These are phyloP conservation scores for Euphorbia peplus DNA, from an alignment of 345 rosid species.

Conservation along the genomic window DNA sequence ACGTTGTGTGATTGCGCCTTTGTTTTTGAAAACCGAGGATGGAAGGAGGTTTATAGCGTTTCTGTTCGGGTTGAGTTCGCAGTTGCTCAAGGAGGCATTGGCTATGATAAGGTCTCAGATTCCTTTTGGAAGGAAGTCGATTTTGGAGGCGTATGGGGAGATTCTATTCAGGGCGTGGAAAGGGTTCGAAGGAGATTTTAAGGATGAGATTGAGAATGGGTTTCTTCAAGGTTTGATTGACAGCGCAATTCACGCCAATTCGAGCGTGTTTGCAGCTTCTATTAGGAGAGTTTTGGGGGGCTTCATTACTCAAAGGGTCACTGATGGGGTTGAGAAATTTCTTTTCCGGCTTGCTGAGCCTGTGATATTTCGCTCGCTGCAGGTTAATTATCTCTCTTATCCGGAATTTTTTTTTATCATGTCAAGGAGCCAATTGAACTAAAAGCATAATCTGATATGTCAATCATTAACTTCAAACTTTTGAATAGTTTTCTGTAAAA, in stretches of 20 bases:
- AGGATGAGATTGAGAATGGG: slow-evolving; percentile 66
- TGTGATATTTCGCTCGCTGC: slow-evolving; percentile 79
- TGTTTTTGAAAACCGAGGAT: slow-evolving; percentile 74
- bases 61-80: slow-evolving; percentile 67
- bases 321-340: slow-evolving; percentile 78
- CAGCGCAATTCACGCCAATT: slow-evolving; percentile 63
- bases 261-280: slow-evolving; percentile 51
- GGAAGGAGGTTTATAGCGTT: slow-evolving; percentile 75
- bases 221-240: slow-evolving; percentile 73
- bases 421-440: too few species aligned
- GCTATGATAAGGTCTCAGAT: slow-evolving; percentile 87
- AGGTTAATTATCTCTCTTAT: slow-evolving; percentile 40
- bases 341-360: slow-evolving; percentile 83
- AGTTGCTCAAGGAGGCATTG: slow-evolving; percentile 68
- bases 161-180: slow-evolving; percentile 83
- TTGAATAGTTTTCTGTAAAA: neutral
- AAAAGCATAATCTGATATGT: too few species aligned
- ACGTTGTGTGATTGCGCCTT: slow-evolving; percentile 72
- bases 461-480: neutral
- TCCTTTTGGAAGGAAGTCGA: slow-evolving; percentile 77
- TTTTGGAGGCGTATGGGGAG: slow-evolving; percentile 83
- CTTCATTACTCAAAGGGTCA: slow-evolving; percentile 63
- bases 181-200: slow-evolving; percentile 49
- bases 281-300: slow-evolving; percentile 79
- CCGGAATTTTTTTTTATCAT: neutral